phyloP scores from a whole-genome alignment of 2,329 filamentous ascomycete species.

The Diaporthe sp. region DNA sequence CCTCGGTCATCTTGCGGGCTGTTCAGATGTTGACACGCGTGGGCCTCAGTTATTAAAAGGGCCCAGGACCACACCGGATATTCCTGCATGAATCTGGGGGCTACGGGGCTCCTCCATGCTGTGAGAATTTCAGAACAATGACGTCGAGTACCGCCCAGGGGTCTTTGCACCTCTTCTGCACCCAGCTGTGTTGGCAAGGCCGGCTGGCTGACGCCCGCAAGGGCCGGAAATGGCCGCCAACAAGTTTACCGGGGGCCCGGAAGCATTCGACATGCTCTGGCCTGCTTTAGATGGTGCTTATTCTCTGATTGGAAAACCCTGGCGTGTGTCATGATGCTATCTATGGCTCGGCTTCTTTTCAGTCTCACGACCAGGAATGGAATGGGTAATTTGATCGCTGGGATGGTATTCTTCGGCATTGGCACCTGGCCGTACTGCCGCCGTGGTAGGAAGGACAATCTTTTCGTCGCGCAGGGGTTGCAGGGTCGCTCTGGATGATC shows the following conservation, averaged over 20 bases:
- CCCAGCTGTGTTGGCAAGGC: background rate
- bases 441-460: background rate
- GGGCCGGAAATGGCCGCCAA: slow-evolving; percentile 25
- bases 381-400: slow-evolving; percentile 15
- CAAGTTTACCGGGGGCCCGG: background rate
- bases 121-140: slow-evolving; percentile 28
- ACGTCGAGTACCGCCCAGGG: slow-evolving; percentile 6
- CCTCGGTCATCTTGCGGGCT: slow-evolving; percentile 29
- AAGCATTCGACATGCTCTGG: background rate
- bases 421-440: slow-evolving; percentile 6
- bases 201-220: slow-evolving; percentile 1
- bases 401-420: slow-evolving; percentile 19
- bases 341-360: background rate
- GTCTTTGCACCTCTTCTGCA: background rate
- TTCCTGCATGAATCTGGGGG: slow-evolving; percentile 28
- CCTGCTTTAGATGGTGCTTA: background rate
- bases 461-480: slow-evolving; percentile 2
- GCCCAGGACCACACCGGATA: slow-evolving; percentile 2
- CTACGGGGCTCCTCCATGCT: slow-evolving; percentile 8
- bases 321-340: slow-evolving; percentile 3
- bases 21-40: slow-evolving; percentile 6
- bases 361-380: background rate
- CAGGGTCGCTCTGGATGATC: slow-evolving; percentile 25
- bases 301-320: background rate
- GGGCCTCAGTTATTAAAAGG: slow-evolving; percentile 25